Evolutionary conservation across 2,329 filamentous ascomycete genomes (phyloP), one percentile per base, ranked within the genome.

Genomic region (Beauveria pseudobassiana): DNA sequence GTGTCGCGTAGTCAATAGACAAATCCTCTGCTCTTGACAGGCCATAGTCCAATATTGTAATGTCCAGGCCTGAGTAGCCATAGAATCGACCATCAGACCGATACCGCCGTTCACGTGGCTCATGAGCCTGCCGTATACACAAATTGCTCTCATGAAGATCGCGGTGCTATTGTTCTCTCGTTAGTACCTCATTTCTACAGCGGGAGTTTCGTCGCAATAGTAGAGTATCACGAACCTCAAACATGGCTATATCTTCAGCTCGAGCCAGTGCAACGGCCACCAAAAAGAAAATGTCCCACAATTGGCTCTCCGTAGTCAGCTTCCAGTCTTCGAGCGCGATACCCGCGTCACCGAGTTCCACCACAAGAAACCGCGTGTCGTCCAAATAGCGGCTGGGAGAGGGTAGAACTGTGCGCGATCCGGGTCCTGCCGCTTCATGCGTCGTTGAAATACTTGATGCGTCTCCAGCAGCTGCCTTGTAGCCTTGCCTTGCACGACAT

Each of bases 121-220:
- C 66, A 3, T 73, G 69, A 1, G 75, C 72, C 58, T 77, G 78
- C 3, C 79, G 77, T 53, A 87, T 77, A 64, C 85, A 87, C 18
- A 88, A 71, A 65, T 88, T 87, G 5, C 85, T 85, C 65, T 88
- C 85, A 66, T 88, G 85, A 4, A 88, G 75, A 66, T 88, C 85
- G 6, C 85, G 82, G 67, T 88, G 85, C 83, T 86, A 63, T 6
- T 8, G 59, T 69, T 61, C 69, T 68, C 34, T 48, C 53, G 48
- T 59, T 49, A 38, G 38, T 45, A 10, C 42, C 34, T 26, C 9
- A 26, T 20, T 24, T 8, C n/a, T 30, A 5, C 28, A 40, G 24
- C 48, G 1, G 14, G 5, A 2, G 45, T 38, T 26, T 8, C 34
- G 24, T 16, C 26, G 16, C 28, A 34, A 26, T 14, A 5, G 9